Conservation (phyloP, 805 yeast genomes). For the Wickerhamiella spandovensis region DNA sequence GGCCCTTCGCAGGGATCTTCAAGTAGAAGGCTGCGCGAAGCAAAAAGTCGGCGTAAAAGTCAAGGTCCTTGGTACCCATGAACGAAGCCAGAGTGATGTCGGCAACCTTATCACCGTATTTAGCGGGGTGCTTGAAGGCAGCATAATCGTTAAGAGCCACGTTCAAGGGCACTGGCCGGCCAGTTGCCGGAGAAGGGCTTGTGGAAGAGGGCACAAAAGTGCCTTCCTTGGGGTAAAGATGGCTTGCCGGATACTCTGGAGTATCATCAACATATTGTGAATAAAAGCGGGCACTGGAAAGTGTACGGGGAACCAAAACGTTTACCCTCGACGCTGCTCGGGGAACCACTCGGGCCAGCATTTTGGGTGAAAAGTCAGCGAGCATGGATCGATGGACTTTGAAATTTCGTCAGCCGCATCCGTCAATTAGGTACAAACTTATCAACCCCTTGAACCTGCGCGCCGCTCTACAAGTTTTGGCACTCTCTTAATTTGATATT, state of each 20-base stretch:
- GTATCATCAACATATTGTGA: slow-evolving; percentile 7
- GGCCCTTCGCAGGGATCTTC: slow-evolving; percentile 74
- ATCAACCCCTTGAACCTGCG: too few species aligned
- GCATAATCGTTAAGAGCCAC: slow-evolving; percentile 72
- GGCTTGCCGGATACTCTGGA: slow-evolving; percentile 5
- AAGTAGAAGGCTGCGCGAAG: slow-evolving; percentile 80
- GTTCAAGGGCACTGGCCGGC: slow-evolving; percentile 63
- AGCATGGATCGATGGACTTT: neutral
- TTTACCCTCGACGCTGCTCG: neutral
- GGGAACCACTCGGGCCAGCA: neutral
- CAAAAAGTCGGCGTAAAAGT: slow-evolving; percentile 72
- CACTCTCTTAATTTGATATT: too few species aligned
- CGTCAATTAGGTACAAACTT: neutral
- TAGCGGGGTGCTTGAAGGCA: slow-evolving; percentile 55
- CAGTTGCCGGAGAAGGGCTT: slow-evolving; percentile 1
- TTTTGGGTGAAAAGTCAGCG: neutral
- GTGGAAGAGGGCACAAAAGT: slow-evolving; percentile 13
- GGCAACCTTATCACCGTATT: slow-evolving; percentile 68
- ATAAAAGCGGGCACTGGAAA: slow-evolving; percentile 5
- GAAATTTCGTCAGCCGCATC: neutral
- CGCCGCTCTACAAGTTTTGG: too few species aligned
- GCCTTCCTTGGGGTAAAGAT: slow-evolving; percentile 14
- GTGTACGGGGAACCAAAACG: neutral
- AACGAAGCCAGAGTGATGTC: slow-evolving; percentile 54
- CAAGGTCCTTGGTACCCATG: slow-evolving; percentile 54